Evolutionary conservation across 371 early-diverging fungal genomes (phyloP), one percentile per base, ranked within the genome.

Genomic region (Mucor velutinosus): DNA sequence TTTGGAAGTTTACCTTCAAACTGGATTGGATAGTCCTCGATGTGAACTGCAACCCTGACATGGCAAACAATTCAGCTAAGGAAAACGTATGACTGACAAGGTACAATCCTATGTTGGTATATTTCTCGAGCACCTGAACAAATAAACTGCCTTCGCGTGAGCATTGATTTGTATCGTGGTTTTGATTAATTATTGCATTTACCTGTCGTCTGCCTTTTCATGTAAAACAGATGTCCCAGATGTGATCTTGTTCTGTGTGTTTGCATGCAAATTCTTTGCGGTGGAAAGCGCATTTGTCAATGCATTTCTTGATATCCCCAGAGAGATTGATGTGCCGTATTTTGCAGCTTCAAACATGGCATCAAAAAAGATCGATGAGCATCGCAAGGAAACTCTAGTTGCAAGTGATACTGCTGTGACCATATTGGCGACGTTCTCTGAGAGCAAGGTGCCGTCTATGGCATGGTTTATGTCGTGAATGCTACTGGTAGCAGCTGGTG

Each of bases 41-140:
- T n/a, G 90, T 84, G 59, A 94, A 76, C 59, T 92, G 89, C 68
- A 93, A 87, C 1, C 93, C 87, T 6, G 91, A 81, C 70, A 90
- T 74, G 21, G 92, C 80, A 67, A 94, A 86, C 29, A 93, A 75
- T 62, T 94, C 94, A 19, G 92, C 88, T 12, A 93, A 75, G 5
- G 90, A 88, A 70, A 92, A 93, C 0, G 88, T 79, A 61, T 82
- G 84, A 67, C 89, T 84, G 41, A 92, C 83, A 35, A 89, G 65
- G 57, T 86, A 84, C n/a, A 90, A 76, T 7, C 89, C 87, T 4
- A 86, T 69, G 15, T 79, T 79, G 25, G 92, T 90, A 60, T 90
- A 90, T 65, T 80, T 78, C 70, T 90, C 89, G 39, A 90, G 70
- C 8, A 85, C 78, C 59, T 82, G 74, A 23, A 80, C 73, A 67